Conservation (phyloP, 306 rosid species). For the Vigna mungo region DNA sequence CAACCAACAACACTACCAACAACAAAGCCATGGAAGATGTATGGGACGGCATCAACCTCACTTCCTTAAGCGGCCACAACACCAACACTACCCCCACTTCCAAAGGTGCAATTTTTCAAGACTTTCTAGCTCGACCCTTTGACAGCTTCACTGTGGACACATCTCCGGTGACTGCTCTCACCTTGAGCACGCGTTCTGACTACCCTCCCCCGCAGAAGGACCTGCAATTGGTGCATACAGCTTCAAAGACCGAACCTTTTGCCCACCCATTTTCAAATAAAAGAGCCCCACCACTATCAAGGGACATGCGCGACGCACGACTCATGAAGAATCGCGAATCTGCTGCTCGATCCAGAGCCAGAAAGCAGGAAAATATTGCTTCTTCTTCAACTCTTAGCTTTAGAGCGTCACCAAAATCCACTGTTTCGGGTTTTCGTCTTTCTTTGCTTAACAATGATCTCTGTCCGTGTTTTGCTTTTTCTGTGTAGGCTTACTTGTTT, state of each 20-base stretch:
- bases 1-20: not conserved
- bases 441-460: not conserved
- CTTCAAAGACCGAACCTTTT: constrained; percentile 36
- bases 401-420: not conserved
- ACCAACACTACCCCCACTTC: not conserved
- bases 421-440: not conserved
- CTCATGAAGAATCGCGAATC: constrained; percentile 84
- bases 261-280: constrained; percentile 29
- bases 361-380: constrained; percentile 63
- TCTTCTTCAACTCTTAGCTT: not conserved
- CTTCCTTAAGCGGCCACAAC: constrained; percentile 40
- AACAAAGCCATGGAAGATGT: constrained; percentile 25
- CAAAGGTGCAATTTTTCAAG: constrained; percentile 42
- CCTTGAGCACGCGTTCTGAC: constrained; percentile 42
- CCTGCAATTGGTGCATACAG: not conserved
- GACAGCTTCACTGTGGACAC: not conserved
- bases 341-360: constrained; percentile 80
- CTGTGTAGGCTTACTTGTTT: constrained; percentile 65
- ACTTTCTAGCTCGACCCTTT: constrained; percentile 58
- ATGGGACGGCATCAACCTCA: constrained; percentile 63
- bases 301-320: constrained; percentile 54
- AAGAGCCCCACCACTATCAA: constrained; percentile 28
- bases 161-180: constrained; percentile 32
- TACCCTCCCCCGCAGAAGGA: not conserved
- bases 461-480: not conserved